Evolutionary conservation across 306 rosid genomes (phyloP), one percentile per base, ranked within the genome.

Genomic region (Pueraria montana): DNA sequence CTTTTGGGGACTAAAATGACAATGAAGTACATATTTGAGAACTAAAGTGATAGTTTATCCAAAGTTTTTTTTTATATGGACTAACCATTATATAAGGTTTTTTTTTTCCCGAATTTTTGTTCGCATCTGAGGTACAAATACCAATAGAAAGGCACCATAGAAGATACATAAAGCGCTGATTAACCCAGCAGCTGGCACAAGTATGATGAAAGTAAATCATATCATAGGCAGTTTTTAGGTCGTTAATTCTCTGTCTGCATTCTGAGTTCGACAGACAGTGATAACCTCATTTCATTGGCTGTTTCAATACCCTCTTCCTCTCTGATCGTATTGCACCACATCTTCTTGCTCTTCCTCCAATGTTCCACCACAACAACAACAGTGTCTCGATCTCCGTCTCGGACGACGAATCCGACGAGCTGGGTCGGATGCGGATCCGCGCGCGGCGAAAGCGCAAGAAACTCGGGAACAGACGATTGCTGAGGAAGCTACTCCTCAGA

Each of bases 331-430:
- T 34, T 16, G 8, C 12, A 32, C 49, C 78, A 26, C 32, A 13
- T 42, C 46, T 17, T 71, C n/a, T n/a, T n/a, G n/a, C n/a, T n/a
- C 62, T 49, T 46, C 86, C 11, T 8, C 9, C 43, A 52, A 95
- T 95, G 98, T 87, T 88, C 87, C 66, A 40, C 82, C 87, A n/a
- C 88, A 88, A 75, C 87, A 73, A 11, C 38, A 86, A 80, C 84
- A 86, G 80, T 67, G 55, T 93, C 18, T 79, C 97, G 48, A 91
- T 96, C 87, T 17, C 91, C 11, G 81, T 95, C 71, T 84, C 97
- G 42, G 99, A 91, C 69, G 93, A 92, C 8, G 99, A 96, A n/a
- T 8, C 87, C 56, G 96, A 93, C 67, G 99, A 96, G n/a, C 89
- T 85, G 70, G 92, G 91, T 73, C 89, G 96, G 46, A 84, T 84